Base-by-base conservation (phyloP, 2,329 filamentous ascomycete species). In the Fusarium euwallaceae region DNA sequence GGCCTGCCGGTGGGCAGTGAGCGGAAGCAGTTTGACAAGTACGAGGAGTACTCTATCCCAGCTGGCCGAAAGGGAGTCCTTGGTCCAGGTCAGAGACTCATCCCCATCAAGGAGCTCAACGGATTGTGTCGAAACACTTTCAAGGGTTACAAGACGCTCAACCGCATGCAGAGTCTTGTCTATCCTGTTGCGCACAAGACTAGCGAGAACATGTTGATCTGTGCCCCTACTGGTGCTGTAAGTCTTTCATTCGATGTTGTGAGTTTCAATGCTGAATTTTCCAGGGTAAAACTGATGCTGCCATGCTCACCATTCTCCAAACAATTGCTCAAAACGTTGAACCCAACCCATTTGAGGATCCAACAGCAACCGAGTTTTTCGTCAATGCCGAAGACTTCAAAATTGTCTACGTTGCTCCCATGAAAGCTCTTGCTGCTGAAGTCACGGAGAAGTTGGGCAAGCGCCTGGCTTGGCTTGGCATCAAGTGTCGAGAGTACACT, bases 141-240 rank as follows among this genome's bases (percentile, higher is more conserved):
- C 86, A 94, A 93, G 80, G 95, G 95, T 0, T 99, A 99, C 87
- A 96, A 95, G 83, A 86, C 93, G 4, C 88, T 99, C 69, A 99
- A 99, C 80, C 93, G 97, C 32, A 99, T 99, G 97, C 97, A 99
- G 85, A 98, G 95, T 81, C 87, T 99, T 58, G 94, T 98, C 0
- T 98, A 98, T 79, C 95, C 95, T 1, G 94, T 99, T 6, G 97
- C 95, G 0, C 98, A 99, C 84, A 94, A 93, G 81, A 98, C 95
- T 3, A 98, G 92, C 80, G 97, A 99, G 84, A 99, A 99, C 77
- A 98, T 99, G 96, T 90, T 99, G 61, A 97, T 99, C 69, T 99
- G 97, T 83, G 97, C 97, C 24, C 97, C 97, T 6, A 99, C 97
- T 64, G 97, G 97, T 90, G 95, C 95, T 71, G 88, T 90, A 82